Conservation (phyloP, 257 asterid species). For the Gynochthodes officinalis region DNA sequence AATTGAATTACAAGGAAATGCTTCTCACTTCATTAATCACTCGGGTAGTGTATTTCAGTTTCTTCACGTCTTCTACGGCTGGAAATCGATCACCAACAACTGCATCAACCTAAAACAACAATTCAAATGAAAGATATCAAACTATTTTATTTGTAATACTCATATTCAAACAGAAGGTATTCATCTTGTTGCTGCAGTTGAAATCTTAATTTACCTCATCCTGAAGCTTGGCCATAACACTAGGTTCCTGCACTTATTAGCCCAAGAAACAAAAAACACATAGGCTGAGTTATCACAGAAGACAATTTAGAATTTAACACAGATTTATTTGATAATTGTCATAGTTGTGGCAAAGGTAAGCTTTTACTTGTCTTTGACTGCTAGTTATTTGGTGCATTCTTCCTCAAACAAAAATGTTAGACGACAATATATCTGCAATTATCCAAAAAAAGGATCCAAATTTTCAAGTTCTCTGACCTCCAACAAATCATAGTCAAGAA, state of each 20-base stretch:
- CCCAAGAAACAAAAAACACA: conserved; percentile 1
- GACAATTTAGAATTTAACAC: background rate
- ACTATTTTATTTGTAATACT: conserved; percentile 10
- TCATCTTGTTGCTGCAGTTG: conserved; percentile 3
- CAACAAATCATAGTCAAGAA: background rate
- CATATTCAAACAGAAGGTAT: conserved; percentile 8
- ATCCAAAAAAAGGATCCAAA: background rate
- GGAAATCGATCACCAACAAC: conserved; percentile 94
- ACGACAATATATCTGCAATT: background rate
- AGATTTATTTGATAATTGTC: background rate
- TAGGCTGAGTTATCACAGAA: background rate
- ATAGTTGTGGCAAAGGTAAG: background rate
- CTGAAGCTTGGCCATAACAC: conserved; percentile 86
- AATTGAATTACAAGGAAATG: conserved; percentile 10
- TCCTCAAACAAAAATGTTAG: background rate
- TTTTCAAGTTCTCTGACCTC: background rate
- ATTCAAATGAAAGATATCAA: conserved; percentile 19
- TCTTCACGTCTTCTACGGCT: conserved; percentile 88
- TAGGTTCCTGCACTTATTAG: conserved; percentile 66
- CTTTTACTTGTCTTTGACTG: background rate
- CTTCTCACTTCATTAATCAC: conserved; percentile 85
- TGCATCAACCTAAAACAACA: conserved; percentile 64
- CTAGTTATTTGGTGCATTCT: background rate
- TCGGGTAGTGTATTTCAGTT: conserved; percentile 86
- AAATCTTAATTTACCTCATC: conserved; percentile 58